A percentile compares a stretch with the other conserved stretches of the same genome.
These are phyloP conservation scores for Hymenoscyphus occultus DNA, from an alignment of 2,329 filamentous ascomycete genomes.

Conservation along the genomic window DNA sequence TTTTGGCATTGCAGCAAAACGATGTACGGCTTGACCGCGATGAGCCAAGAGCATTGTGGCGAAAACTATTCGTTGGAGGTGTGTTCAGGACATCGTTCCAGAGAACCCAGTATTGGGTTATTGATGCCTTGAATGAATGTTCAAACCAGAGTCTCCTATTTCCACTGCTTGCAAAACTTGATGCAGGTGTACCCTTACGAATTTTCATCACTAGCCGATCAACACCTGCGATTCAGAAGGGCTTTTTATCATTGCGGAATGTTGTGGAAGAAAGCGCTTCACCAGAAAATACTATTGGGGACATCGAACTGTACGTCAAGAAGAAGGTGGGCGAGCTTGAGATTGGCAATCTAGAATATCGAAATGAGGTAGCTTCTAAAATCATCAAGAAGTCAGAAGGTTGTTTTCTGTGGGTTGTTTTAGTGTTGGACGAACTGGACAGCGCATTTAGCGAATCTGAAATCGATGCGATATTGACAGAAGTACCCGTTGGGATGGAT, in stretches of 20 bases:
- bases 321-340: not conserved
- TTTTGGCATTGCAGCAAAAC: conserved; percentile 4
- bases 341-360: not conserved
- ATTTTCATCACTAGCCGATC: conserved; percentile 3
- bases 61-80: not conserved
- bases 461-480: not conserved
- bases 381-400: conserved; percentile 7
- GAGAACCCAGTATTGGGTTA: not conserved
- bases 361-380: not conserved
- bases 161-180: not conserved
- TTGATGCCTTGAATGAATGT: conserved; percentile 9
- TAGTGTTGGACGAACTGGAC: not conserved
- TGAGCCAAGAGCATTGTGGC: not conserved
- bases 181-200: not conserved
- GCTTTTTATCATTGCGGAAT: not conserved
- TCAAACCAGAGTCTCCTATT: not conserved
- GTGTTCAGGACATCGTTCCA: not conserved
- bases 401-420: conserved; percentile 4
- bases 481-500: not conserved
- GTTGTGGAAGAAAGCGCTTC: not conserved
- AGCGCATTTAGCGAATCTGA: not conserved
- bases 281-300: conserved; percentile 4
- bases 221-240: not conserved
- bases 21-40: not conserved
- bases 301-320: conserved; percentile 3